A percentile compares a stretch with the other conserved stretches of the same genome.
Evolutionary conservation across 2,329 filamentous ascomycete genomes (phyloP).

Genomic region (Pseudogymnoascus sp.): DNA sequence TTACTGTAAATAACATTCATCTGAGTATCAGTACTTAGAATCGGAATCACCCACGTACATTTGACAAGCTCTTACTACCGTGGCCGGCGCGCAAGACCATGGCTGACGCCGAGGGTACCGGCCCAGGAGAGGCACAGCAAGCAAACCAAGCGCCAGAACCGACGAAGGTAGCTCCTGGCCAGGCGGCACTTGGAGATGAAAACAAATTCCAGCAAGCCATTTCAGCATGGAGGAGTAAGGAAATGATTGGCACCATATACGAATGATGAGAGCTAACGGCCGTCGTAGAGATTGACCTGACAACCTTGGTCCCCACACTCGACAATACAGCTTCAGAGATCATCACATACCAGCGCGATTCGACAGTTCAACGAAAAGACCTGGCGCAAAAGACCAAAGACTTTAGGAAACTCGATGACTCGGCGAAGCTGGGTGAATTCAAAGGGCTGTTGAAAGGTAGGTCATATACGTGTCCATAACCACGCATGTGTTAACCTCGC

Average conservation of each 20-base stretch:
- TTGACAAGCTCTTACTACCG: not conserved
- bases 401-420: conserved; percentile 87
- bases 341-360: conserved; percentile 84
- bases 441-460: conserved; percentile 81
- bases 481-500: not conserved
- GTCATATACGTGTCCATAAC: conserved; percentile 11
- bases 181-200: conserved; percentile 41
- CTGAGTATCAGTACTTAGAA: not conserved
- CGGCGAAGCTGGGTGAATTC: conserved; percentile 75
- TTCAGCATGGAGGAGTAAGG: conserved; percentile 84
- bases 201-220: conserved; percentile 98
- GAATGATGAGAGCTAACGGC: conserved; percentile 13
- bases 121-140: not conserved
- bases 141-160: not conserved
- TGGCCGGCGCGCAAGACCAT: not conserved
- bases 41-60: not conserved
- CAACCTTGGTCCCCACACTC: conserved; percentile 71
- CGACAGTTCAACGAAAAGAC: conserved; percentile 93
- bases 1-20: not conserved
- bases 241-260: conserved; percentile 7
- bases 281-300: conserved; percentile 70
- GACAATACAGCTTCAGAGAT: conserved; percentile 94
- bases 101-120: not conserved
- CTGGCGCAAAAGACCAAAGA: conserved; percentile 99
- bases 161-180: not conserved